These are phyloP conservation scores for Lolium perenne DNA, from an alignment of 176 grass and related monocot genomes.

Conservation along the genomic window DNA sequence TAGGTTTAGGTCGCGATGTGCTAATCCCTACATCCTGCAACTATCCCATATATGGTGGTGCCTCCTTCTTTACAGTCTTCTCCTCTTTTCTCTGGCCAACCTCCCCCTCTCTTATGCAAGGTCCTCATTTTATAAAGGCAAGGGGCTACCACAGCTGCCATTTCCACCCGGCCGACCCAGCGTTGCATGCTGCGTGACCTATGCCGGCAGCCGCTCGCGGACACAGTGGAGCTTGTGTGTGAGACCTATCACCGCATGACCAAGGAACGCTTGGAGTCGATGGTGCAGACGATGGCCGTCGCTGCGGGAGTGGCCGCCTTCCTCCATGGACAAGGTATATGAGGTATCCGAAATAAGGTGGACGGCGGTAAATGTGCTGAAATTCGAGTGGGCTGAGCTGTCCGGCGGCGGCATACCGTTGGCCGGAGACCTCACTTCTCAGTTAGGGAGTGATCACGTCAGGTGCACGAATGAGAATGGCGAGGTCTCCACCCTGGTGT, in stretches of 20 bases:
- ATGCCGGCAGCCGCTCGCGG: slow-evolving; percentile 3
- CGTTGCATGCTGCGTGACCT: slow-evolving; percentile 19
- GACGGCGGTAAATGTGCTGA: not conserved
- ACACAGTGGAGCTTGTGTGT: slow-evolving; percentile 43
- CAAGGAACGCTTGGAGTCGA: slow-evolving; percentile 19
- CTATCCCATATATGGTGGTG: no score
- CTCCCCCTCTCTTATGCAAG: no score
- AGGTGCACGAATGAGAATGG: slow-evolving; percentile 36
- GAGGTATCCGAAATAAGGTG: slow-evolving; percentile 50
- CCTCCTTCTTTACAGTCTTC: no score
- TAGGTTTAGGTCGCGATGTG: no score
- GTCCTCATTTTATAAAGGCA: no score
- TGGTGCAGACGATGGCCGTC: slow-evolving; percentile 26
- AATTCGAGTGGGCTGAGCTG: slow-evolving; percentile 41
- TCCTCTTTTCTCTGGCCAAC: no score
- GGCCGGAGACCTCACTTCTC: slow-evolving; percentile 36
- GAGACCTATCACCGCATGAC: slow-evolving; percentile 37
- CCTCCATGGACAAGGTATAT: slow-evolving; percentile 34
- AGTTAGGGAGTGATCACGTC: slow-evolving; percentile 43
- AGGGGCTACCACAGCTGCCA: no score
- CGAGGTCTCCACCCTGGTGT: slow-evolving; percentile 31
- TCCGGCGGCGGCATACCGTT: slow-evolving; percentile 44
- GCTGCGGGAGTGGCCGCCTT: slow-evolving; percentile 23
- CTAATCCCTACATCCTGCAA: no score
- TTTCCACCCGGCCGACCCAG: no score